A percentile compares a stretch with the other conserved stretches of the same genome.
Conservation (phyloP, 164 flowering plant genomes). For the Santalum album region DNA sequence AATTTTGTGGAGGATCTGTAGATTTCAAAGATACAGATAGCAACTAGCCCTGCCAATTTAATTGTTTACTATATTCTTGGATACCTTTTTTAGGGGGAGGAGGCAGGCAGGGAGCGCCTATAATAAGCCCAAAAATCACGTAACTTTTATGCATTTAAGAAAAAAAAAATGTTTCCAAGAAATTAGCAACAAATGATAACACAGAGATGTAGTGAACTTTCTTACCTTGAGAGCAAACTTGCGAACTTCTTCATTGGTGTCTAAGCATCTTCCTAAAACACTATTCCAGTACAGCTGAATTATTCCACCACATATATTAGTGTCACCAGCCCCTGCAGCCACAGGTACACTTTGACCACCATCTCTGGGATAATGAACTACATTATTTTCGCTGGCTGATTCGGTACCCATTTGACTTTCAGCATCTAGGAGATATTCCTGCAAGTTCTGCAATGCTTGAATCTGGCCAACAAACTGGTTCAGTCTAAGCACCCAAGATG, state of each 20-base stretch:
- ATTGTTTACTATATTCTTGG: no score
- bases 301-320: conserved; percentile 94
- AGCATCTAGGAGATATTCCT: conserved; percentile 90
- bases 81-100: no score
- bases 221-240: conserved; percentile 80
- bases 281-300: conserved; percentile 82
- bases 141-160: no score
- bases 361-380: conserved; percentile 23
- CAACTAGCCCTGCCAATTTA: no score
- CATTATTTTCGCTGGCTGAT: conserved; percentile 18
- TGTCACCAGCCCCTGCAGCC: conserved; percentile 98
- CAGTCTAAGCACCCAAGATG: conserved; percentile 3
- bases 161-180: no score
- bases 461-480: conserved; percentile 41
- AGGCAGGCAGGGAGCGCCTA: no score
- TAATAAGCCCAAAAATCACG: no score
- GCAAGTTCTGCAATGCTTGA: conserved; percentile 83
- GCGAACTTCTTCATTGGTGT: conserved; percentile 71
- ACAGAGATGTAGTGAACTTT: background rate
- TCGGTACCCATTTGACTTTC: conserved; percentile 80
- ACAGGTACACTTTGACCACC: conserved; percentile 65
- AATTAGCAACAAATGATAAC: no score
- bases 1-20: no score
- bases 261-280: conserved; percentile 74
- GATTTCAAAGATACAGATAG: no score